These are phyloP conservation scores for Rhizopus stolonifer DNA, from an alignment of 371 early-diverging fungal genomes.

Conservation along the genomic window DNA sequence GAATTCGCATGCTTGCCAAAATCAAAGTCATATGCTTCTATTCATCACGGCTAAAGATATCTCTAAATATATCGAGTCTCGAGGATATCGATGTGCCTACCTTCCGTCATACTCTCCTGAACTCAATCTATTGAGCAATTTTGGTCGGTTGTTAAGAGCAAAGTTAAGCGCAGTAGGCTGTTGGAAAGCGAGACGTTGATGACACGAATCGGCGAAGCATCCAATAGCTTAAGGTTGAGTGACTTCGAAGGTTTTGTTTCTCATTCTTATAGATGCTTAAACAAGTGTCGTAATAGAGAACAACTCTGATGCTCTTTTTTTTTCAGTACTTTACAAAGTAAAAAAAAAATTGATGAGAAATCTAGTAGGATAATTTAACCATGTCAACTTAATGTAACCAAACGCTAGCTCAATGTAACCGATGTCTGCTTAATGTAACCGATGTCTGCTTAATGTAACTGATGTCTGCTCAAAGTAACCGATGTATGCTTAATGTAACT, in stretches of 20 bases:
- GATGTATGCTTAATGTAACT: neutral
- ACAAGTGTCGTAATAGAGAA: conserved; percentile 8
- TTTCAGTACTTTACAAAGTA: conserved; percentile 1
- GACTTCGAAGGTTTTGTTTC: no score
- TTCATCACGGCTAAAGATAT: conserved; percentile 6
- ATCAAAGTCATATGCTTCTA: conserved; percentile 7
- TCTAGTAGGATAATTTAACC: conserved; percentile 3
- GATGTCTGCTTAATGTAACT: conserved; percentile 1
- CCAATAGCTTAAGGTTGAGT: no score
- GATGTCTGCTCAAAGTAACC: no score
- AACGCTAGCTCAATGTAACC: neutral
- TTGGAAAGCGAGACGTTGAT: no score
- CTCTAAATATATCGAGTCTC: conserved; percentile 12
- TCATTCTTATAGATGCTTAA: no score
- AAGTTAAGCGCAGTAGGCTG: conserved; percentile 13
- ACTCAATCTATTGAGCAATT: conserved; percentile 19
- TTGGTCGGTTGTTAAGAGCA: conserved; percentile 18
- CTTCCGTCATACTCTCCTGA: no score
- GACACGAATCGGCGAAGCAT: no score
- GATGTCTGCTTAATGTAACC: conserved; percentile 3
- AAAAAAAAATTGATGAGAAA: conserved; percentile 8
- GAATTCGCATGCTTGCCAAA: conserved; percentile 8
- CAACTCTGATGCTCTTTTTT: conserved; percentile 3
- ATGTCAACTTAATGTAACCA: conserved; percentile 6
- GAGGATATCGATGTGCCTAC: no score